These are phyloP conservation scores for Umbelopsis sp. DNA, from an alignment of 371 early-diverging fungal genomes.

Conservation along the genomic window DNA sequence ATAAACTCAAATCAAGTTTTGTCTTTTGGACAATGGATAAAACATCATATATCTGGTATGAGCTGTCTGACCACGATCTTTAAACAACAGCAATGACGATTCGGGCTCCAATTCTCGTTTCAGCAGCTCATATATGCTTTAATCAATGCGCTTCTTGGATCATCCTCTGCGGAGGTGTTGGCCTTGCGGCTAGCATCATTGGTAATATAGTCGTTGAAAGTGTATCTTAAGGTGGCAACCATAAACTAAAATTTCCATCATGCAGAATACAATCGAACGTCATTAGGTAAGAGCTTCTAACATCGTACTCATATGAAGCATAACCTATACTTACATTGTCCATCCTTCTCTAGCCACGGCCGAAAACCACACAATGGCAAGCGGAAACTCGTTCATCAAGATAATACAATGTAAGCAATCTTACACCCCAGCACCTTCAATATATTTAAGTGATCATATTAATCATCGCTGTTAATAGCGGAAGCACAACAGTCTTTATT, in stretches of 20 bases:
- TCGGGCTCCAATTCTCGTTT: background rate
- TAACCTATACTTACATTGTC: no score
- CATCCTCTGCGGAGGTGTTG: constrained; percentile 10
- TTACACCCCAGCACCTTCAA: background rate
- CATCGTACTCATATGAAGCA: no score
- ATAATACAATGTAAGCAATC: background rate
- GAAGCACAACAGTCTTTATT: background rate
- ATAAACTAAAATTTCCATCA: no score
- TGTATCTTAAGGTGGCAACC: no score
- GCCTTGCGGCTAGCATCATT: background rate
- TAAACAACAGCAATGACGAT: no score
- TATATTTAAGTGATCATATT: background rate
- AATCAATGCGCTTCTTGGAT: constrained; percentile 1
- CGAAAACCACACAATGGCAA: no score
- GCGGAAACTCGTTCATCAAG: background rate
- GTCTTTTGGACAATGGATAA: no score
- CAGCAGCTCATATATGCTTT: background rate
- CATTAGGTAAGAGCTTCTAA: no score
- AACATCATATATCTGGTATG: no score
- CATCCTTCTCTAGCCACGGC: no score
- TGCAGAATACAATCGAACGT: no score
- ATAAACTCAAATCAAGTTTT: background rate
- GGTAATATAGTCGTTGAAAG: background rate
- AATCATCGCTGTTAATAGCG: background rate
- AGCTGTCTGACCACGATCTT: no score